These are phyloP conservation scores for Cercospora sojina DNA, from an alignment of 2,329 filamentous ascomycete species.

Conservation along the genomic window DNA sequence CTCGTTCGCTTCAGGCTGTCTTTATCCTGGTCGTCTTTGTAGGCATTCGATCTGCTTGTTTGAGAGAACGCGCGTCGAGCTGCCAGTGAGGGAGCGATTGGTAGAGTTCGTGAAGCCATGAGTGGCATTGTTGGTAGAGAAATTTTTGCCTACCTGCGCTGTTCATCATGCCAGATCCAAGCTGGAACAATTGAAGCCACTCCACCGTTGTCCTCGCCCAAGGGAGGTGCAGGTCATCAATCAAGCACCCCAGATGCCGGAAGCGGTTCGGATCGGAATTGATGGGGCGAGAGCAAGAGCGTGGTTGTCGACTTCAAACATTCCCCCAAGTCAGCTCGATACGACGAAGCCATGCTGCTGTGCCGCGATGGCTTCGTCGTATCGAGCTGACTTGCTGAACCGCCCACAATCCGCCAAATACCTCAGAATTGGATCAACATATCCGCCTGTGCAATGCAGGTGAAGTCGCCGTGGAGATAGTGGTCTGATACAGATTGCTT, in stretches of 20 bases:
- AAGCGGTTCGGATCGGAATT: not conserved
- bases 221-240: not conserved
- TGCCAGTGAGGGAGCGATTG: not conserved
- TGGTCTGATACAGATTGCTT: not conserved
- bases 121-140: not conserved
- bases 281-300: not conserved
- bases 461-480: not conserved
- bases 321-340: too few relatives aligned
- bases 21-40: slow-evolving; percentile 8
- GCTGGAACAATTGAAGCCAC: not conserved
- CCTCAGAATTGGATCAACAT: not conserved
- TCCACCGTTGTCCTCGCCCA: not conserved
- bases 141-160: not conserved
- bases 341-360: too few relatives aligned
- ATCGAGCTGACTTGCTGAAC: not conserved
- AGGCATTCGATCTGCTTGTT: not conserved
- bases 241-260: not conserved
- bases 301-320: not conserved
- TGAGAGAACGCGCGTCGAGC: not conserved
- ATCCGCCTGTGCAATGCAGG: not conserved
- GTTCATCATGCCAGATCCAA: not conserved
- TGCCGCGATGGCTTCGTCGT: not conserved
- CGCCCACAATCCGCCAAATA: too few relatives aligned
- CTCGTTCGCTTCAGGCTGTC: not conserved
- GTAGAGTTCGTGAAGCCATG: not conserved